Percentiles rank a stretch among this genome's conserved stretches.
These are phyloP conservation scores for Erythrophleum ivorense DNA, from an alignment of 331 rosid genomes.

Conservation along the genomic window DNA sequence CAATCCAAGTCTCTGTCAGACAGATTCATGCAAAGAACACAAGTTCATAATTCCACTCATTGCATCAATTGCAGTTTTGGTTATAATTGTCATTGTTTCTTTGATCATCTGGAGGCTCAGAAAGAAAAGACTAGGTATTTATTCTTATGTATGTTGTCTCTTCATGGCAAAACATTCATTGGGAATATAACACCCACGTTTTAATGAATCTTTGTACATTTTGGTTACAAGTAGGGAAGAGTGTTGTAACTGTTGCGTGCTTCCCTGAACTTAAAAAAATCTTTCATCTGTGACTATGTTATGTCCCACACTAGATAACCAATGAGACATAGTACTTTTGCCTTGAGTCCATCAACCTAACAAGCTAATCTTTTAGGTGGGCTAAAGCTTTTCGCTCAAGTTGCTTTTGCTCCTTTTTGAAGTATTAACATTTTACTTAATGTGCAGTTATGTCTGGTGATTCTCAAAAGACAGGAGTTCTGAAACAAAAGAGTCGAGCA, in stretches of 20 bases:
- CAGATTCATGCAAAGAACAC: not conserved
- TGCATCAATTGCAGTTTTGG: not conserved
- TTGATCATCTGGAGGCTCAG: not conserved
- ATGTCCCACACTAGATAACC: too few relatives aligned
- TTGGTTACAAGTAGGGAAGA: not conserved
- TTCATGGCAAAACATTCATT: not conserved
- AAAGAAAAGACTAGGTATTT: not conserved
- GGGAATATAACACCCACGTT: not conserved
- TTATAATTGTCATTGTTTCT: not conserved
- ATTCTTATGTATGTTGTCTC: not conserved
- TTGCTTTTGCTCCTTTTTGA: too few relatives aligned
- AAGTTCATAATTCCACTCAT: not conserved
- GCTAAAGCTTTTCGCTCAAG: too few relatives aligned
- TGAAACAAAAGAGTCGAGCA: conserved; percentile 27
- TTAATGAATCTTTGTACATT: not conserved
- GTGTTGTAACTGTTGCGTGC: not conserved
- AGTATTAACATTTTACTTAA: not conserved
- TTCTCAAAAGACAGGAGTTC: not conserved
- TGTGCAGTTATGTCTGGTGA: conserved; percentile 15
- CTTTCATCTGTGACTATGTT: too few relatives aligned
- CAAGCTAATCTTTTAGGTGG: too few relatives aligned
- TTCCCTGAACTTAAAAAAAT: too few relatives aligned
- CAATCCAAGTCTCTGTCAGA: conserved; percentile 7
- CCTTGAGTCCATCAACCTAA: too few relatives aligned
- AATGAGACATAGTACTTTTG: too few relatives aligned